Base-by-base conservation (phyloP, 768 basidiomycete genomes). In the Paxillus rubicundulus region DNA sequence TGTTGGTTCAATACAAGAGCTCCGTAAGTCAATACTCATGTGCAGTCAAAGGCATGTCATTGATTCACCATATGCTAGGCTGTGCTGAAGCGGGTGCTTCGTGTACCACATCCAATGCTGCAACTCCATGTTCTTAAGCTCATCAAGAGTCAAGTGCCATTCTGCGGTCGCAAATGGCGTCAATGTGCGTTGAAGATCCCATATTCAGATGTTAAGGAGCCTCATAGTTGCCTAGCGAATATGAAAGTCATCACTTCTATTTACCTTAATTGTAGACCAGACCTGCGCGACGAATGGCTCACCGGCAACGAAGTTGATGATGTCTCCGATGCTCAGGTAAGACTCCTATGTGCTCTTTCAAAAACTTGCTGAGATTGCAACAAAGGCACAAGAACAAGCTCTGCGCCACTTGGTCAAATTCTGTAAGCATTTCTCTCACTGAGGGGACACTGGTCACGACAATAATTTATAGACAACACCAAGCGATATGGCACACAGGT, bases 161-260 rank as follows among this genome's bases (percentile, higher is more conserved):
- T 93, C 69, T 96, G 93, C 64, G 97, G 96, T 17, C 80, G 96
- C 38, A 98, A 96, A 72, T 99, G 97, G 97, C 80, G 96, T 46
- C 94, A 97, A 75, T 89, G 95, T 97, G 71, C 61, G 82, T 68
- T 40, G 45, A 27, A 45, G 44, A 47, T 50, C 47, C 38, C 50
- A 17, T 18, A 18, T 47, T 34, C 21, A 37, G n/a, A 4, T 30
- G 33, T 41, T 32, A 36, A 24, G n/a, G 3, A 30, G 46, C 45
- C 57, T 67, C 39, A 67, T 33, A 30, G 46, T 45, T 64, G 28
- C 37, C 14, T 13, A 98, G 96, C 92, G 18, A 99, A 98, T 69
- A 99, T 99, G 97, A 98, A 99, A 72, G 91, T 98, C 50, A 98
- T 99, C 61, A 99, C 97, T 9, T 86, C 95, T 16, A 98, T 99